A percentile compares a stretch with the other conserved stretches of the same genome.
Conservation (phyloP, 2,329 filamentous ascomycete species). For the Pseudogymnoascus sp. region DNA sequence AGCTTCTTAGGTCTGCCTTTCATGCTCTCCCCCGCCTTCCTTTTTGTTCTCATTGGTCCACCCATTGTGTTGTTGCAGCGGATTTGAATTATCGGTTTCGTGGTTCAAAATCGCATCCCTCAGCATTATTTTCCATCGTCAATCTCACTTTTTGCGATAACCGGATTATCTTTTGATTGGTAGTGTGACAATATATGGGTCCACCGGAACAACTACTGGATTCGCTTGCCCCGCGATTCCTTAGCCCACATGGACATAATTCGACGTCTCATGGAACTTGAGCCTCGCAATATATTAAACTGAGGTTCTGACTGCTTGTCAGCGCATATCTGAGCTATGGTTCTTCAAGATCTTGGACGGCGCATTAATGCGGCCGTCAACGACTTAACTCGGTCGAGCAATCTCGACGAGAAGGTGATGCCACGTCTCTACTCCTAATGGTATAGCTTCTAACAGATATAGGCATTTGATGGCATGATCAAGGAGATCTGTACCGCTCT, state of each 20-base stretch:
- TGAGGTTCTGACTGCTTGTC: background rate
- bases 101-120: background rate
- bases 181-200: background rate
- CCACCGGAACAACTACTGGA: slow-evolving; percentile 2
- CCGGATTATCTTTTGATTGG: slow-evolving; percentile 8
- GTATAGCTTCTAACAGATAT: slow-evolving; percentile 30
- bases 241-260: slow-evolving; percentile 5
- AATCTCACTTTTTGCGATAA: slow-evolving; percentile 11
- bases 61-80: slow-evolving; percentile 21
- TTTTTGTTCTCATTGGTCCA: slow-evolving; percentile 37
- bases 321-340: slow-evolving; percentile 52
- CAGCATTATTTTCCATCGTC: slow-evolving; percentile 4
- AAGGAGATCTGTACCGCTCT: slow-evolving; percentile 97
- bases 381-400: slow-evolving; percentile 83
- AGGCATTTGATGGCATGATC: slow-evolving; percentile 96
- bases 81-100: background rate
- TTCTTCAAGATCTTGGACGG: slow-evolving; percentile 96
- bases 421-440: background rate
- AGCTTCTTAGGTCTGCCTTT: slow-evolving; percentile 36
- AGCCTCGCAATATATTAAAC: background rate
- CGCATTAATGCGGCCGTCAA: slow-evolving; percentile 96
- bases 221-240: slow-evolving; percentile 10
- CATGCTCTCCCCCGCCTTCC: slow-evolving; percentile 52
- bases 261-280: slow-evolving; percentile 2
- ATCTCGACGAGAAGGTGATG: slow-evolving; percentile 85